A percentile compares a stretch with the other conserved stretches of the same genome.
Evolutionary conservation across 2,329 filamentous ascomycete genomes (phyloP).

Genomic region (Botryotinia convoluta): DNA sequence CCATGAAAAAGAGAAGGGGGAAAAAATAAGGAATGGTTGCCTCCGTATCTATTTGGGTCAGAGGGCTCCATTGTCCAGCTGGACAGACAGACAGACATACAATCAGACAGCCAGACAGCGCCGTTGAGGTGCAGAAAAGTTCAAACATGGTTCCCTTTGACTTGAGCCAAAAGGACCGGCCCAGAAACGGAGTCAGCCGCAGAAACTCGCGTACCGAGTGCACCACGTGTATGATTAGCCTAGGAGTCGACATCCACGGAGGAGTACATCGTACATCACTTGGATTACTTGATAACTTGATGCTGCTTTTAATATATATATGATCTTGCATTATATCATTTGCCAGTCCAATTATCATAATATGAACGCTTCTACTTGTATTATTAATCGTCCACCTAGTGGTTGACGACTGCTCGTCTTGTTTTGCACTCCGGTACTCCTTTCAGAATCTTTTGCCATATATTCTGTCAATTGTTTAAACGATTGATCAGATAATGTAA

Average conservation of each 20-base stretch:
- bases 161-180: background rate
- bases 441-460: background rate
- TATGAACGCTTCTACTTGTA: background rate
- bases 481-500: background rate
- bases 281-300: background rate
- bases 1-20: background rate
- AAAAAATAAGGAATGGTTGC: background rate
- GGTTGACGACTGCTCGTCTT: background rate
- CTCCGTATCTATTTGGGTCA: background rate
- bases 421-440: background rate
- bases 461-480: background rate
- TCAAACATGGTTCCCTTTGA: background rate
- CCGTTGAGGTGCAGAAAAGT: background rate
- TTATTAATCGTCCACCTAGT: background rate
- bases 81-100: background rate
- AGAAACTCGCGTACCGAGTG: background rate
- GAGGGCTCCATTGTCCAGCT: background rate
- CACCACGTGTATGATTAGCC: background rate
- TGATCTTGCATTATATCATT: background rate
- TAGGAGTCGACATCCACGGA: background rate
- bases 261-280: background rate
- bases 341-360: background rate
- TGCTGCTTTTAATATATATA: background rate
- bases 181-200: constrained; percentile 4
- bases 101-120: background rate